Percentiles rank a stretch among this genome's conserved stretches.
Evolutionary conservation across 441 rosid species (phyloP).

Genomic region (Eutrema salsugineum): DNA sequence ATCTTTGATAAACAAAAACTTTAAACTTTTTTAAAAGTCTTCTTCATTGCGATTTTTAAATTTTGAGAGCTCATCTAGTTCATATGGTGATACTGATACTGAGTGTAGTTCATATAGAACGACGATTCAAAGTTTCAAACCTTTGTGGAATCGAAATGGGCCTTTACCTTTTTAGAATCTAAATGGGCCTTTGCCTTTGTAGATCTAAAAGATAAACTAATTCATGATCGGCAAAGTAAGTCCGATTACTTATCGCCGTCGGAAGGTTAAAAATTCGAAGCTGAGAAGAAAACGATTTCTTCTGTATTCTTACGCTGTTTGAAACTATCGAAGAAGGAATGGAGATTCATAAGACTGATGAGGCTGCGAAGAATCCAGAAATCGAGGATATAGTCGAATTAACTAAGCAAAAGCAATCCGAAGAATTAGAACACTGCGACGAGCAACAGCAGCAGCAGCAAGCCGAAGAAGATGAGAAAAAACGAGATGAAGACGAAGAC

Average conservation of each 20-base stretch:
- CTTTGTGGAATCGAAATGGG: not conserved
- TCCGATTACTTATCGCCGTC: slow-evolving; percentile 18
- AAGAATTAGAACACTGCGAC: slow-evolving; percentile 18
- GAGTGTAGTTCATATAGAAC: not conserved
- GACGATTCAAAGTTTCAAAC: not conserved
- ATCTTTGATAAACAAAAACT: not conserved
- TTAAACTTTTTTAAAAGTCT: not conserved
- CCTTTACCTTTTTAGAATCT: not conserved
- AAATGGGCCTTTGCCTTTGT: not conserved
- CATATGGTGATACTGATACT: too few species aligned
- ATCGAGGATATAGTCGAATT: not conserved
- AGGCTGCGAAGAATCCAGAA: slow-evolving; percentile 14
- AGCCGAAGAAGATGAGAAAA: slow-evolving; percentile 2
- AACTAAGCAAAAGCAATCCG: not conserved
- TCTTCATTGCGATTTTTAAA: not conserved
- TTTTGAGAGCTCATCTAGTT: not conserved
- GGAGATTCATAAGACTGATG: slow-evolving; percentile 22
- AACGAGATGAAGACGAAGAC: slow-evolving; percentile 33
- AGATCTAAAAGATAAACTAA: not conserved
- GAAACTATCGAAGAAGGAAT: slow-evolving; percentile 16
- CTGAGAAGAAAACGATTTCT: not conserved
- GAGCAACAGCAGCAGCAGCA: not conserved
- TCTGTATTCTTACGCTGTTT: not conserved
- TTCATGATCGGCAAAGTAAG: not conserved
- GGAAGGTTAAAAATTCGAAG: slow-evolving; percentile 15